Conservation (phyloP, 441 rosid genomes). For the Populus hybrid region DNA sequence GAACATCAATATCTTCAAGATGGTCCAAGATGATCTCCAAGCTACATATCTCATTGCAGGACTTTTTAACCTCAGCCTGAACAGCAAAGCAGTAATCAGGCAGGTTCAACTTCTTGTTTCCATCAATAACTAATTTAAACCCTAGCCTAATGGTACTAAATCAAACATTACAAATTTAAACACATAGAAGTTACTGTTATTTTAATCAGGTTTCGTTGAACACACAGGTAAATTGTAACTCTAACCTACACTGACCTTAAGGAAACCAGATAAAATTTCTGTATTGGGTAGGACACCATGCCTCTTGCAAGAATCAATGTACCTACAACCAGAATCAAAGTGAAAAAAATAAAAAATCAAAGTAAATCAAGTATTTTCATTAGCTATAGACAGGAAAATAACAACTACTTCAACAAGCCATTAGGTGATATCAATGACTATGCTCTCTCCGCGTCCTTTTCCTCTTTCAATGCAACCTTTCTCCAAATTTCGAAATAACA, state of each 20-base stretch:
- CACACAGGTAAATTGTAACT: background rate
- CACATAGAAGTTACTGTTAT: background rate
- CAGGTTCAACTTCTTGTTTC: slow-evolving; percentile 2
- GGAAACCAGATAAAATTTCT: slow-evolving; percentile 53
- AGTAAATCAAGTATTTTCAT: background rate
- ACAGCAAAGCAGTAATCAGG: slow-evolving; percentile 17
- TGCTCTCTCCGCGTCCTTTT: background rate
- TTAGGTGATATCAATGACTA: too few relatives aligned
- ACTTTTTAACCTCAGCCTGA: slow-evolving; percentile 61
- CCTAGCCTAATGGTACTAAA: background rate
- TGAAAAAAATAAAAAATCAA: background rate
- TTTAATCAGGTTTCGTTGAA: background rate
- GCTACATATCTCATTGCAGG: slow-evolving; percentile 43
- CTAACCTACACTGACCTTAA: slow-evolving; percentile 47
- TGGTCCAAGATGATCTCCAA: slow-evolving; percentile 59
- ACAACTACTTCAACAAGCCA: too few relatives aligned
- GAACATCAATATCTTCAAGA: slow-evolving; percentile 58
- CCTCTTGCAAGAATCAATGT: slow-evolving; percentile 53
- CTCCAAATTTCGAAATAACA: background rate
- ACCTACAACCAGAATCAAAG: slow-evolving; percentile 41
- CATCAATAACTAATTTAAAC: slow-evolving; percentile 10
- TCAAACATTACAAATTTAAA: background rate
- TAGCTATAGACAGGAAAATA: too few relatives aligned
- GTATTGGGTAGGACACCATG: slow-evolving; percentile 55
- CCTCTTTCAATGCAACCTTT: background rate